phyloP scores from a whole-genome alignment of 805 yeast genomes.

The Wilhelminamyces savonicus region DNA sequence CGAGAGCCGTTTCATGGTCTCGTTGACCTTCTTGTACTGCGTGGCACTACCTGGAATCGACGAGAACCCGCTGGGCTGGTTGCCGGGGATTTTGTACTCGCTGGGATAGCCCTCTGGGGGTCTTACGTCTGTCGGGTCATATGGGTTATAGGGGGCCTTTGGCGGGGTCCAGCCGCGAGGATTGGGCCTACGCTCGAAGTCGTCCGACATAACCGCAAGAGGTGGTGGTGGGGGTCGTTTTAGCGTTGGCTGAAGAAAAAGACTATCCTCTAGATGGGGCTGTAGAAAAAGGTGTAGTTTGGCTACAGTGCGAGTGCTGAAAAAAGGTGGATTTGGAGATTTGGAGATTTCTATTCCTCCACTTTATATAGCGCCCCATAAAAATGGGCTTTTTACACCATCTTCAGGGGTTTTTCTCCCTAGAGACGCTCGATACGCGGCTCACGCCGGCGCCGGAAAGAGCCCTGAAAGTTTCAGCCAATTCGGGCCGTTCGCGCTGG shows the following conservation, averaged over 20 bases:
- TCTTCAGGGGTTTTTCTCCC: slow-evolving; percentile 39
- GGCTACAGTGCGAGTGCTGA: too few species aligned
- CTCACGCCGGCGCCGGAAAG: slow-evolving; percentile 34
- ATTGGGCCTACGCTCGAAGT: slow-evolving; percentile 58
- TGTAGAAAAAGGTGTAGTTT: too few species aligned
- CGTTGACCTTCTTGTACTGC: slow-evolving; percentile 61
- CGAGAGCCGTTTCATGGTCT: slow-evolving; percentile 66
- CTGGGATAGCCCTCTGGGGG: slow-evolving; percentile 86
- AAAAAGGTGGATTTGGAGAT: too few species aligned
- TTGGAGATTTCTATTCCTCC: too few species aligned
- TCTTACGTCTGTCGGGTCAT: slow-evolving; percentile 67
- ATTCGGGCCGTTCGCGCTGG: slow-evolving; percentile 56
- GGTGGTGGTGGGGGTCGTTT: not conserved
- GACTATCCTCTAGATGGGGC: too few species aligned
- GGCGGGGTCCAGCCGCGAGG: slow-evolving; percentile 81
- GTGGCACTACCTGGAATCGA: slow-evolving; percentile 60
- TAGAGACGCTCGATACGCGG: slow-evolving; percentile 49
- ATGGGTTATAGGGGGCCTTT: slow-evolving; percentile 80
- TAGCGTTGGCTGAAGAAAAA: too few species aligned
- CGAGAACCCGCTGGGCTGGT: slow-evolving; percentile 47
- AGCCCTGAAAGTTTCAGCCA: slow-evolving; percentile 25
- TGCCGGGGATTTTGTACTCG: slow-evolving; percentile 65
- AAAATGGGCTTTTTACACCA: too few species aligned
- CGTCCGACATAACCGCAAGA: too few species aligned
- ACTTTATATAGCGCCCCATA: too few species aligned